These are phyloP conservation scores for Aspergillus vadensis DNA, from an alignment of 2,329 filamentous ascomycete genomes.

Conservation along the genomic window DNA sequence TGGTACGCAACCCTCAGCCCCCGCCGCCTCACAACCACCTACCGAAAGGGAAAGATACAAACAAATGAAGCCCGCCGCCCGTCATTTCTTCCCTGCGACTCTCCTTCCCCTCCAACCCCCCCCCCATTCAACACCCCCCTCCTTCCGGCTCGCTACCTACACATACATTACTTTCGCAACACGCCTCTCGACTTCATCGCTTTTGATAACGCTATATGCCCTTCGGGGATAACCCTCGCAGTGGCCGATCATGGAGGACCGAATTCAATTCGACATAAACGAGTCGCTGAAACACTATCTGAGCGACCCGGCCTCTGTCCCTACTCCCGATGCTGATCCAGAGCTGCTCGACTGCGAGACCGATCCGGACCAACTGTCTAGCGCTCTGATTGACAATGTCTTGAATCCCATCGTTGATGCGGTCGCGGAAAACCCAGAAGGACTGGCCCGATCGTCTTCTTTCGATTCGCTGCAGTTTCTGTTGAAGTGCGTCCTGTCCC, in stretches of 20 bases:
- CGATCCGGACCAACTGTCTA: slow-evolving; percentile 80
- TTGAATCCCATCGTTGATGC: slow-evolving; percentile 92
- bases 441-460: slow-evolving; percentile 72
- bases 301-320: slow-evolving; percentile 81
- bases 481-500: slow-evolving; percentile 81
- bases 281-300: slow-evolving; percentile 95
- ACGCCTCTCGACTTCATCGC: not conserved
- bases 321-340: slow-evolving; percentile 81
- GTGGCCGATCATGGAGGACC: slow-evolving; percentile 61
- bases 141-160: not conserved
- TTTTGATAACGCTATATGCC: slow-evolving; percentile 2
- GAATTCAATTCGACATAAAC: slow-evolving; percentile 88
- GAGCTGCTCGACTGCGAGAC: slow-evolving; percentile 89
- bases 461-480: slow-evolving; percentile 96
- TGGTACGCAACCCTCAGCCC: not conserved
- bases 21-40: slow-evolving; percentile 11
- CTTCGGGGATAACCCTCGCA: slow-evolving; percentile 21
- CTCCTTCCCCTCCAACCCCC: slow-evolving; percentile 19
- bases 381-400: slow-evolving; percentile 76
- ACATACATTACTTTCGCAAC: not conserved
- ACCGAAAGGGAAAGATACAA: slow-evolving; percentile 35
- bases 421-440: slow-evolving; percentile 87
- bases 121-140: not conserved
- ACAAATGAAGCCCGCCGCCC: slow-evolving; percentile 25
- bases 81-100: slow-evolving; percentile 12